Base-by-base conservation (phyloP, 495 filamentous ascomycete species). In the Neurospora sp. region DNA sequence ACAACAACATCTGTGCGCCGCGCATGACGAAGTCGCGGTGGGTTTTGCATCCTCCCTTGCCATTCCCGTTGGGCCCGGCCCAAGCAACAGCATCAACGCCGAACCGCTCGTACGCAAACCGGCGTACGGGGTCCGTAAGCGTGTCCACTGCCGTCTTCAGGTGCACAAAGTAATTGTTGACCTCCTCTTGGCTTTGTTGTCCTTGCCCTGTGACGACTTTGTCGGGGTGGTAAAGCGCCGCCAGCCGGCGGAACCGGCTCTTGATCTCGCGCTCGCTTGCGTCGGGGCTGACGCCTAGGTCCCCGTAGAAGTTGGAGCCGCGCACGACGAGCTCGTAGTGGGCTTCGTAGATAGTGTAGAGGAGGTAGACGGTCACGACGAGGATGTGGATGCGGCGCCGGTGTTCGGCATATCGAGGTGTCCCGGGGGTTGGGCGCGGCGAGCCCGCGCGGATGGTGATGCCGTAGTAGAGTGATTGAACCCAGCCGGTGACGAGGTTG, bases 61-160 rank as follows among this genome's bases (percentile, higher is more conserved):
- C 88, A 85, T 66, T 66, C 0, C 54, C 54, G 1, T 66, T 31
- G 2, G 28, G 28, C 6, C 54, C 79, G 74, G 79, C 24, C 89
- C 92, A 95, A 39, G 74, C 78, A 11, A 90, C 76, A n/a, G 93
- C 86, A 28, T 91, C 89, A 0, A 92, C 90, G 0, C 96, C 96
- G 81, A 97, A 97, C n/a, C 94, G 89, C 76, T 98, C 94, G 81
- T 99, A 99, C 5, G 94, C 96, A 79, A 94, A 97, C 66, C 94
- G 89, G 81, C 89, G 91, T 7, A 89, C 89, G 4, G 94, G 90
- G 78, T 97, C 90, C 0, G 88, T 78, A 17, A 99, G 88, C 13
- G 92, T 93, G 76, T 99, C 96, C 73, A 94, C 89, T 11, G 94
- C 94, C 17, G 88, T 85, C 81, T 92, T 93, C 75, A 98, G 85